These are phyloP conservation scores for Cajanus cajan DNA, from an alignment of 306 rosid genomes.

Conservation along the genomic window DNA sequence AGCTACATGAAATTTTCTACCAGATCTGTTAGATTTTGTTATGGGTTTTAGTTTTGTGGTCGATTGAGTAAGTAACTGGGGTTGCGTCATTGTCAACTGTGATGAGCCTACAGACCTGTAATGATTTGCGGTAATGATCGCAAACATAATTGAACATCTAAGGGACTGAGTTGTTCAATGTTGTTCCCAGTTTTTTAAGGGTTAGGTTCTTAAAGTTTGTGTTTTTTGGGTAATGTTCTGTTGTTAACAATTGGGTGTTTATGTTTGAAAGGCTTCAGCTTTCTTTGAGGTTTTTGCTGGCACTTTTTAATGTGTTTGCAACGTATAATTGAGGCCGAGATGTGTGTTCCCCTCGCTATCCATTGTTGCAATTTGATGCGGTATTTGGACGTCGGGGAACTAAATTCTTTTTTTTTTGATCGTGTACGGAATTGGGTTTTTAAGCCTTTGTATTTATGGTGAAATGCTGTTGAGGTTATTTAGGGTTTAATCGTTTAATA, in stretches of 20 bases:
- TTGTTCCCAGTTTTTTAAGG: neutral
- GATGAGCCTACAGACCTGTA: slow-evolving; percentile 94
- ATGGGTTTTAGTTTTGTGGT: too few relatives aligned
- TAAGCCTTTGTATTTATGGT: too few relatives aligned
- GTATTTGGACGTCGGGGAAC: slow-evolving; percentile 82
- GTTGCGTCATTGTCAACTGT: slow-evolving; percentile 22
- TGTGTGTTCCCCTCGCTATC: slow-evolving; percentile 77
- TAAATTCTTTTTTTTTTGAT: neutral
- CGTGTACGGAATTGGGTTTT: neutral
- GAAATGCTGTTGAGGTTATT: too few relatives aligned
- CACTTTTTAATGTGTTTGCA: slow-evolving; percentile 27
- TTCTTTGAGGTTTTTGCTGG: slow-evolving; percentile 1
- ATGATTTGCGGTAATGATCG: slow-evolving; percentile 87
- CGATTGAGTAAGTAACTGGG: neutral
- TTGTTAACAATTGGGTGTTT: neutral
- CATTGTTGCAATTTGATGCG: slow-evolving; percentile 39
- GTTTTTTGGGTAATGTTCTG: neutral
- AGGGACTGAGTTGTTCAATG: slow-evolving; percentile 68
- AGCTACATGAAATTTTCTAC: slow-evolving; percentile 35
- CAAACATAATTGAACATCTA: slow-evolving; percentile 74
- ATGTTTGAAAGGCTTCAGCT: slow-evolving; percentile 28
- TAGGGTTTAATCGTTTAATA: too few relatives aligned
- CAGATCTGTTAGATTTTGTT: neutral
- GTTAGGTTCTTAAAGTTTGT: too few relatives aligned
- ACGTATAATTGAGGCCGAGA: slow-evolving; percentile 42